Evolutionary conservation across 768 basidiomycete species (phyloP), one percentile per base, ranked within the genome.

Genomic region (Panellus pusillus): DNA sequence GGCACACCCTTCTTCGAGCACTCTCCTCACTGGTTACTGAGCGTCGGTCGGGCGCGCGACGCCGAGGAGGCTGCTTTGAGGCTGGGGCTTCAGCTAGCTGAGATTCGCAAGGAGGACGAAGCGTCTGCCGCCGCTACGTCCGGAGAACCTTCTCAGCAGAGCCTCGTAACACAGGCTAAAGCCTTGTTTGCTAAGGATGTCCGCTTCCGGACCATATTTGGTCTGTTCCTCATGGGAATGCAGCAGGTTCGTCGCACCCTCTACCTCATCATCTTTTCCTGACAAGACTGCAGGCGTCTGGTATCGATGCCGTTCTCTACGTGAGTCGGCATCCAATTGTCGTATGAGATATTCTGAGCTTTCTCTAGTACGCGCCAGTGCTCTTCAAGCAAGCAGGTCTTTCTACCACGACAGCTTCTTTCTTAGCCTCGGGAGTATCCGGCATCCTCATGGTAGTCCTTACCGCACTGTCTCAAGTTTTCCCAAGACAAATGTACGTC

Each of bases 301-400:
- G 70, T 0, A 68, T 71, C 40, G 69, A 72, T 43, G 69, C 66
- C 38, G 69, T 70, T 0, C 65, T 72, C 28, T 70, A 69, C 58
- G 69, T 41, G 9, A 9, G 19, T 13, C 24, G 13, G 9, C 9
- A 5, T 44, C 35, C 38, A 2, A 14, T 41, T 17, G 15, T 41
- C 9, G 4, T 37, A 15, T 28, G 32, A 44, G 24, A 24, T 24
- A 24, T 24, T 13, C 44, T 54, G 18, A 55, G 38, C 6, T 9
- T 39, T n/a, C 13, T 58, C 13, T 63, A 76, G 61, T 77, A 76
- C 50, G 79, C 77, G 0, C 79, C 79, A 0, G 68, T 75, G 9
- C 66, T 80, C 12, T 81, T 81, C 57, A 63, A 71, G 3, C 79
- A 80, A 57, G 77, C 77, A 1, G 77, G 80, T n/a, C 71, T 81